These are phyloP conservation scores for Cladosporium phlei DNA, from an alignment of 2,329 filamentous ascomycete genomes.

Conservation along the genomic window DNA sequence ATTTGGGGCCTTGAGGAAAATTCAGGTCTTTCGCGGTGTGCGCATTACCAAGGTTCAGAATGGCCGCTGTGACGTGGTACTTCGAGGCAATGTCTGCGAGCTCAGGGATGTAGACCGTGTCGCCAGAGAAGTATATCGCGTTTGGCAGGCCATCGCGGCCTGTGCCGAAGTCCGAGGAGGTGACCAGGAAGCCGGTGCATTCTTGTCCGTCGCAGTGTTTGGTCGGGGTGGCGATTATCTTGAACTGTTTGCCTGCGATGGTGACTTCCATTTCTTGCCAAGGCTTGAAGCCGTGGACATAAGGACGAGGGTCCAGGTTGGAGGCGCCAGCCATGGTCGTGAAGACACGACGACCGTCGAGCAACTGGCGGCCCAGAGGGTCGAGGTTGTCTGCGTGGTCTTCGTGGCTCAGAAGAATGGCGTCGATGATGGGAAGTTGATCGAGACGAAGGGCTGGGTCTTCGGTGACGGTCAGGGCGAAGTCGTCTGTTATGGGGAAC, in stretches of 20 bases:
- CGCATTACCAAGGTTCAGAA: background rate
- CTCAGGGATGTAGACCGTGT: slow-evolving; percentile 46
- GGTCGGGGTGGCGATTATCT: slow-evolving; percentile 42
- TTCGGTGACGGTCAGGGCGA: background rate
- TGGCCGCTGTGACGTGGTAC: background rate
- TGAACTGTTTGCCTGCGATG: slow-evolving; percentile 33
- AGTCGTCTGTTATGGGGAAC: background rate
- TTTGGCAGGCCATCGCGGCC: slow-evolving; percentile 37
- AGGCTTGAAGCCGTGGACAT: slow-evolving; percentile 29
- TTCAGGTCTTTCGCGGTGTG: too few species aligned
- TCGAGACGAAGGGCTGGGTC: slow-evolving; percentile 35
- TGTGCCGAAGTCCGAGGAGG: slow-evolving; percentile 35
- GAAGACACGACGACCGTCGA: slow-evolving; percentile 44
- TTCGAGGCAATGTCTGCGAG: background rate
- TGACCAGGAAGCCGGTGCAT: slow-evolving; percentile 44
- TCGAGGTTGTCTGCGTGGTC: slow-evolving; percentile 50
- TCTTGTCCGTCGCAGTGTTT: slow-evolving; percentile 43
- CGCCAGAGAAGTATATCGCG: slow-evolving; percentile 47
- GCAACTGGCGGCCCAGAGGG: slow-evolving; percentile 40
- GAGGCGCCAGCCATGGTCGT: slow-evolving; percentile 44
- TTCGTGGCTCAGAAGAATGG: slow-evolving; percentile 48
- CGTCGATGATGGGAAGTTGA: slow-evolving; percentile 44
- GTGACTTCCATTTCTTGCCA: slow-evolving; percentile 28
- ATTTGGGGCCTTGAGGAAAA: background rate
- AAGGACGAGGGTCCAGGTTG: slow-evolving; percentile 42